Evolutionary conservation across 805 yeast genomes (phyloP), one percentile per base, ranked within the genome.

Genomic region (Candida ficus): DNA sequence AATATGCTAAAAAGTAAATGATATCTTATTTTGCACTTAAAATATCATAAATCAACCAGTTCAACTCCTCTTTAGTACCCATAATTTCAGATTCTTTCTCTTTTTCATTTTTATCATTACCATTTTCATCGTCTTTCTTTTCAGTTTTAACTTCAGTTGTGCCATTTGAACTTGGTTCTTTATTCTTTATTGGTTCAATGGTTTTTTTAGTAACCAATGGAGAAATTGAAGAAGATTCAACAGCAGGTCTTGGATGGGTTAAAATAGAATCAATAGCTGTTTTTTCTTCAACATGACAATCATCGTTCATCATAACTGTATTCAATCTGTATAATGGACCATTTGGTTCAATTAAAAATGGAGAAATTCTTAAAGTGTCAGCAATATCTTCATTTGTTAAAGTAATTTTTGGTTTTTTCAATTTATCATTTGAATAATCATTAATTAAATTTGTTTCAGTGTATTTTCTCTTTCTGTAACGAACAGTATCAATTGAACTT

Each of bases 21-120:
- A 9, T 5, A 17, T 8, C 13, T 42, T 38, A 50, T 36, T 48
- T 48, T 16, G 46, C 41, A 36, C 33, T 44, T 39, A 48, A 52
- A 38, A 83, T 70, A 50, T 82, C 90, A 60, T 78, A 80, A 28
- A 84, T 69, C 39, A 83, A 63, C 85, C 87, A 78, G 49, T 78
- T 76, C 46, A 84, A 63, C 54, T 84, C 95, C 41, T 81, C 83
- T 27, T 76, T 73, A 0, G 80, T 68, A 6, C 85, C 85, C 34
- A 71, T 11, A 12, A 13, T 21, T 13, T 28, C 28, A 4, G n/a
- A 4, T n/a, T 28, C 33, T 18, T 29, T 13, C n/a, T 29, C n/a
- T 12, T 29, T 19, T 11, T 29, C 22, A 13, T 18, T 12, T 3
- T 25, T 17, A 14, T 17, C 12, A 25, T 25, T 25, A 23, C 17